A percentile compares a stretch with the other conserved stretches of the same genome.
These are phyloP conservation scores for Dactylellina sp. DNA, from an alignment of 2,329 filamentous ascomycete species.

Conservation along the genomic window DNA sequence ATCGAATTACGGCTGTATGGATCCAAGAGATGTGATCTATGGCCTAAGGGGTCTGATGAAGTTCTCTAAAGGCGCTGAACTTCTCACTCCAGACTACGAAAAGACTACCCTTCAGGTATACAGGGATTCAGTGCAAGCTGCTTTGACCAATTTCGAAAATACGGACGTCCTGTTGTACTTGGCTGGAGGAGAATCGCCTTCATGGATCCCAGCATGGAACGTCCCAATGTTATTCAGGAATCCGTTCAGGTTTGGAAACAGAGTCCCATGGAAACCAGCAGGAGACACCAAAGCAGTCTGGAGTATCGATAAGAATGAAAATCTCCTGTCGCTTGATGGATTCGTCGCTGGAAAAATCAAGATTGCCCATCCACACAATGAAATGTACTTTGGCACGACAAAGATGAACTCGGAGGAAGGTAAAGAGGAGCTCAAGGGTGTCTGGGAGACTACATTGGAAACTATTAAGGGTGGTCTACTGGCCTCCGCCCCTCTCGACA, in stretches of 20 bases:
- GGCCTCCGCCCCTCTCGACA: constrained; percentile 49
- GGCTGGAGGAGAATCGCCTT: constrained; percentile 58
- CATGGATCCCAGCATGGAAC: constrained; percentile 60
- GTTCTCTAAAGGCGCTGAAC: constrained; percentile 50
- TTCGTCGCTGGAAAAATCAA: constrained; percentile 55
- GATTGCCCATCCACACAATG: constrained; percentile 51
- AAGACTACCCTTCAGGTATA: constrained; percentile 59
- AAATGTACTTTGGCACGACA: constrained; percentile 58
- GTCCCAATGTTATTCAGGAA: constrained; percentile 61
- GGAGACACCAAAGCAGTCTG: constrained; percentile 56
- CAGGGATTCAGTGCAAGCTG: constrained; percentile 60
- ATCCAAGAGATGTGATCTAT: constrained; percentile 59
- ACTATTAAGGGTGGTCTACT: constrained; percentile 33
- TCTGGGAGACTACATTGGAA: constrained; percentile 58
- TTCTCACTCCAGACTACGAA: constrained; percentile 58
- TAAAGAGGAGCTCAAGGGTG: constrained; percentile 39
- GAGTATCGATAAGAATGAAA: constrained; percentile 58
- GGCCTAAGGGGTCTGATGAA: constrained; percentile 59
- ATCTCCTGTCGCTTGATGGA: constrained; percentile 55
- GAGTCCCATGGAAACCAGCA: constrained; percentile 59
- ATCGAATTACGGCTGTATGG: constrained; percentile 58
- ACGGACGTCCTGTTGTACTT: constrained; percentile 60
- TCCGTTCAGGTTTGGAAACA: constrained; percentile 61
- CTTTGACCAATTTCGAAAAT: constrained; percentile 59
- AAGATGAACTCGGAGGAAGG: constrained; percentile 58